A percentile compares a stretch with the other conserved stretches of the same genome.
Conservation (phyloP, 2,329 filamentous ascomycete genomes). For the Plectosphaerella plurivora region DNA sequence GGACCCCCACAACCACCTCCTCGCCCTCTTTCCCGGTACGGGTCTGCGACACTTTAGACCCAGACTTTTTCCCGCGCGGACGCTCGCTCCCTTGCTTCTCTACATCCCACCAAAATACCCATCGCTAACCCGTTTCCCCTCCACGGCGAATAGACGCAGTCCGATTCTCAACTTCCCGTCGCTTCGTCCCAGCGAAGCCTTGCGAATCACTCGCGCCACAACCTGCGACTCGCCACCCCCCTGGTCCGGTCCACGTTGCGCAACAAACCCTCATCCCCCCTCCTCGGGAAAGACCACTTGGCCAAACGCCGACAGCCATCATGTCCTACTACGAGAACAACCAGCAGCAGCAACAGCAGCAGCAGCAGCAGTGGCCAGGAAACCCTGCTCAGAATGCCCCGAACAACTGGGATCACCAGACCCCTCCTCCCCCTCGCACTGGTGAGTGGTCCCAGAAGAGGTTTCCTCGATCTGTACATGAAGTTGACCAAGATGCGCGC, state of each 20-base stretch:
- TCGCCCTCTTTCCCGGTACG: not conserved
- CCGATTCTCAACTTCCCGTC: not conserved
- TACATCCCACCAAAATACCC: not conserved
- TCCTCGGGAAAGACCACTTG: no score
- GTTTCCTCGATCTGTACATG: constrained; percentile 3
- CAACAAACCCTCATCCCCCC: no score
- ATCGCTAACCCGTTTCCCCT: not conserved
- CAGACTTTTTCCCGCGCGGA: constrained; percentile 1
- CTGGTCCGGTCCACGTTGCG: no score
- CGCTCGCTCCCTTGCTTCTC: constrained; percentile 2
- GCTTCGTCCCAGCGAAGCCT: not conserved
- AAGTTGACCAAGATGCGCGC: constrained; percentile 7
- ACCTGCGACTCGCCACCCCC: not conserved
- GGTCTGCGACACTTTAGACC: constrained; percentile 2
- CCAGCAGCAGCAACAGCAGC: constrained; percentile 26
- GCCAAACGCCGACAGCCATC: constrained; percentile 9
- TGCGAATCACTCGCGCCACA: not conserved
- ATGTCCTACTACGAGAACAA: constrained; percentile 43
- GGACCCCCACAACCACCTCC: constrained; percentile 1
- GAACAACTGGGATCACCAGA: constrained; percentile 43
- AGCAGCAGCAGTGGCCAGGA: constrained; percentile 25
- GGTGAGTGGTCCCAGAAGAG: constrained; percentile 12
- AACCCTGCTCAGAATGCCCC: no score
- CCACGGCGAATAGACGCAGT: not conserved
- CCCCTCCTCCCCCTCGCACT: constrained; percentile 32